Base-by-base conservation (phyloP, 805 yeast species). In the Torulaspora maleeae region DNA sequence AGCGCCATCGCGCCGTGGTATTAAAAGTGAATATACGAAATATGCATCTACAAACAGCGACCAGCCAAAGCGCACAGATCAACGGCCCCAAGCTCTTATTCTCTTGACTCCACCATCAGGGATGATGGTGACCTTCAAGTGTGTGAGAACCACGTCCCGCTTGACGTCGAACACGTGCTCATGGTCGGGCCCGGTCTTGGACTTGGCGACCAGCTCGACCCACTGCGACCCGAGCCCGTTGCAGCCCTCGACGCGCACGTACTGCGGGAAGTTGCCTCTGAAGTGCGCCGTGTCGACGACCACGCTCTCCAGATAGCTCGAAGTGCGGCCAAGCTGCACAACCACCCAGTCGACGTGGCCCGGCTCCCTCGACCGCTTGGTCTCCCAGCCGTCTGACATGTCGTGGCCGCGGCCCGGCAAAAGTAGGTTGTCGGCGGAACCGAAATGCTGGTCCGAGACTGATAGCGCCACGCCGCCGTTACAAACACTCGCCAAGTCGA, bases 331-430 rank as follows among this genome's bases (percentile, higher is more conserved):
- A 43, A 91, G 75, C 55, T 83, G 79, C 47, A 91, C 77, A 42
- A 87, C 77, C 2, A 80, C 96, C 96, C 96, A 91, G 71, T 91
- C 99, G 30, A 78, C 80, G 64, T 91, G 98, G 36, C 86, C 89
- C 3, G 81, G 78, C 10, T 70, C 73, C 63, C 98, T 77, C 1
- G 96, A 88, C 64, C 99, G 79, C 57, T 78, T 79, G 19, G 99
- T 91, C 65, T 91, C 99, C 99, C 99, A 91, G 11, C 99, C 99
- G 61, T 93, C 98, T 41, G 93, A 80, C 98, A 91, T 91, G 66
- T 91, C 96, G 57, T 76, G 78, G 42, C 99, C 99, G 49, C 97
- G 79, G 12, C 98, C 98, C 2, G 97, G 97, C 44, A 91, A 72
- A 46, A 91, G 70, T 50, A 91, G 71, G 69, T 91, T 91, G 64